Percentiles rank a stretch among this genome's conserved stretches.
Evolutionary conservation across 345 rosid species (phyloP).

Genomic region (Salix dunnii): DNA sequence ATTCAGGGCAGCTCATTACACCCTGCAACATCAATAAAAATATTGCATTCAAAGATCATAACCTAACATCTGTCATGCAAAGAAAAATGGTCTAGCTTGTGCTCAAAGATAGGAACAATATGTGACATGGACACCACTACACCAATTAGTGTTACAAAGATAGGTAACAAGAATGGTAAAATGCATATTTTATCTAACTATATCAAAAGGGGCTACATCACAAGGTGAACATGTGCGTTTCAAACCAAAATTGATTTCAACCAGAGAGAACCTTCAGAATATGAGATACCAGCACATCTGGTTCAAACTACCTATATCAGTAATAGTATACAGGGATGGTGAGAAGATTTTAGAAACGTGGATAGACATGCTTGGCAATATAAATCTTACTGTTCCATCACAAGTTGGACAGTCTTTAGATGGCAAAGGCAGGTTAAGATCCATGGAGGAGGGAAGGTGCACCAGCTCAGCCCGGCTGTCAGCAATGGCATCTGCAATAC

Average conservation of each 20-base stretch:
- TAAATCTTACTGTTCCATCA: constrained; percentile 77
- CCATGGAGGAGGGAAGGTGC: constrained; percentile 71
- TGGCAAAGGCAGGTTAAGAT: constrained; percentile 68
- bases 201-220: not conserved
- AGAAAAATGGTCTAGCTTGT: not conserved
- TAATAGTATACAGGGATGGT: not conserved
- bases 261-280: not conserved
- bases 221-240: not conserved
- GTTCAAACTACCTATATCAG: constrained; percentile 8
- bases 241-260: not conserved
- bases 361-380: not conserved
- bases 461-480: constrained; percentile 82
- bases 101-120: not conserved
- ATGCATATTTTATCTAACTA: not conserved
- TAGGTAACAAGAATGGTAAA: not conserved
- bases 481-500: constrained; percentile 71
- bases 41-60: constrained; percentile 17
- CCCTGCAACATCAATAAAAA: constrained; percentile 48
- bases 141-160: not conserved
- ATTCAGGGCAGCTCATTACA: constrained; percentile 87
- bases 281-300: not conserved
- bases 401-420: constrained; percentile 84
- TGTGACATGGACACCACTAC: not conserved
- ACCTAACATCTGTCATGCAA: not conserved
- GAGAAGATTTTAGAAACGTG: constrained; percentile 4